Evolutionary conservation across 1,284 basidiomycete genomes (phyloP).

Genomic region (Melampsora americana): DNA sequence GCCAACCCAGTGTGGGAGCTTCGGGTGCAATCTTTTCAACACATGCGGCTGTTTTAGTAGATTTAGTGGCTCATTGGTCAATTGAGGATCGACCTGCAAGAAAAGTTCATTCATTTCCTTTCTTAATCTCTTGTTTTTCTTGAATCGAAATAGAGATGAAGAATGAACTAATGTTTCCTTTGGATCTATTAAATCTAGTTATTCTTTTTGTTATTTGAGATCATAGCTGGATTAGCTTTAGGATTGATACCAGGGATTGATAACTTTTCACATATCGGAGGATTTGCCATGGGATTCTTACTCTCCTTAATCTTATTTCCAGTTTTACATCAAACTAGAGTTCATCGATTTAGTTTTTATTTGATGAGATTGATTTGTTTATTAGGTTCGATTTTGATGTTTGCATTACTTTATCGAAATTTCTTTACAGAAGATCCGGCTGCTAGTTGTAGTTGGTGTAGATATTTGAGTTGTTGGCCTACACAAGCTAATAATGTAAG

Average conservation of each 20-base stretch:
- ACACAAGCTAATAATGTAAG: slow-evolving; percentile 39
- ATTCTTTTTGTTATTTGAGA: slow-evolving; percentile 31
- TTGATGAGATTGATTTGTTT: slow-evolving; percentile 12
- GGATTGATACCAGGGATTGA: slow-evolving; percentile 53
- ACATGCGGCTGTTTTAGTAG: slow-evolving; percentile 53
- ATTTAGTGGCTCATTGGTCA: slow-evolving; percentile 53
- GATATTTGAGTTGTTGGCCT: slow-evolving; percentile 43
- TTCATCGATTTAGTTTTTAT: slow-evolving; percentile 33
- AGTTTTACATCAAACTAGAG: slow-evolving; percentile 26
- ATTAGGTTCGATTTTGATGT: slow-evolving; percentile 33
- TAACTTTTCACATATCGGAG: slow-evolving; percentile 55
- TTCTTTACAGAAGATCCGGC: slow-evolving; percentile 37
- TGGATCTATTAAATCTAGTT: not conserved
- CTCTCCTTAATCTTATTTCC: slow-evolving; percentile 23
- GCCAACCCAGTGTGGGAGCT: slow-evolving; percentile 52
- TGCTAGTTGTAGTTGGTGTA: slow-evolving; percentile 39
- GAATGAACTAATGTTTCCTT: not conserved
- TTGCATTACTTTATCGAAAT: slow-evolving; percentile 32
- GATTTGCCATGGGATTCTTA: slow-evolving; percentile 51
- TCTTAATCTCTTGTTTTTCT: not conserved
- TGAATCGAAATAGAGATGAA: slow-evolving; percentile 47
- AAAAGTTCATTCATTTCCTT: slow-evolving; percentile 1
- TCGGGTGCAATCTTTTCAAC: slow-evolving; percentile 53
- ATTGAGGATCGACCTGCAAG: slow-evolving; percentile 27
- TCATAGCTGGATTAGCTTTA: slow-evolving; percentile 49